phyloP scores from a whole-genome alignment of 306 rosid genomes.

The Ammopiptanthus mongolicus region DNA sequence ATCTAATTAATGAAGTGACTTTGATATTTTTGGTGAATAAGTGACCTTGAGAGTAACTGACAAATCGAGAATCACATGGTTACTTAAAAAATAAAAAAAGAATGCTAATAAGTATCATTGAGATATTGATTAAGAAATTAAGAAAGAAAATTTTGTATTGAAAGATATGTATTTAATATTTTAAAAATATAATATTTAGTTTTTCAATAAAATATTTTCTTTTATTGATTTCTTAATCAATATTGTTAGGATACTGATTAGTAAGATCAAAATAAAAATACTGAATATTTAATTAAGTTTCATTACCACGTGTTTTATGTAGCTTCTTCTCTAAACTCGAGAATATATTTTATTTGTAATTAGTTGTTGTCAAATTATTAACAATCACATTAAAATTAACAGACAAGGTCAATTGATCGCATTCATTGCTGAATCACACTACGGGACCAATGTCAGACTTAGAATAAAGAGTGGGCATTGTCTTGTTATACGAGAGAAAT shows the following conservation, averaged over 20 bases:
- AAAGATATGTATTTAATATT: too few species aligned
- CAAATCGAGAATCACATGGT: slow-evolving; percentile 20
- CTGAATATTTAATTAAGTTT: background rate
- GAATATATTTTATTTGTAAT: background rate
- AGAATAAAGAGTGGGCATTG: background rate
- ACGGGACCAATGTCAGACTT: background rate
- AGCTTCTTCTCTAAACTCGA: background rate
- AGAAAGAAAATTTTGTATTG: too few species aligned
- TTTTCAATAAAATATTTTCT: too few species aligned
- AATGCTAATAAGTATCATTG: too few species aligned
- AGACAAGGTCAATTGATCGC: background rate
- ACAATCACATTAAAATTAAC: background rate
- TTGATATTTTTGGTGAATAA: too few species aligned
- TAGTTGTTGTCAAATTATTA: background rate
- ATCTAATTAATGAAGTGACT: background rate
- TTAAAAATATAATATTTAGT: too few species aligned
- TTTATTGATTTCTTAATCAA: too few species aligned
- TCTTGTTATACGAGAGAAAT: too few species aligned
- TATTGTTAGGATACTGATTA: too few species aligned
- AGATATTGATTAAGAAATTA: too few species aligned
- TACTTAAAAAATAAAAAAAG: background rate
- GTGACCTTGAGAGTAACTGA: slow-evolving; percentile 2
- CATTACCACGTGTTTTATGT: background rate
- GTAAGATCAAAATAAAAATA: too few species aligned
- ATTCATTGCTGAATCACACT: background rate